Conservation (phyloP, 371 early-diverging fungal genomes). For the Mortierella sp. region DNA sequence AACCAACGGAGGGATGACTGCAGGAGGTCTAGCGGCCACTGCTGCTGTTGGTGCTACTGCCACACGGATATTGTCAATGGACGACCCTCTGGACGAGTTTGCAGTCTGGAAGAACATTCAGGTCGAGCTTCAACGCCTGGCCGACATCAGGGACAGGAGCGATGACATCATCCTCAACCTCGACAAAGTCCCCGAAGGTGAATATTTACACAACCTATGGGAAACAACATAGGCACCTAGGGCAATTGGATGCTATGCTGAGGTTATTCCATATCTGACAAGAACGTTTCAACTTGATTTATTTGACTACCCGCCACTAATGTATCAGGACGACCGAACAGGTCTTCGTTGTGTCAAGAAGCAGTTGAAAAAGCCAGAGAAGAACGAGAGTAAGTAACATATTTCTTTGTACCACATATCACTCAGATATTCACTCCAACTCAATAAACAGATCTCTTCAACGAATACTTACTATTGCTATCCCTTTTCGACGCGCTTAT, state of each 20-base stretch:
- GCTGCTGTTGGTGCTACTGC: slow-evolving; percentile 2
- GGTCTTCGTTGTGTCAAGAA: slow-evolving; percentile 35
- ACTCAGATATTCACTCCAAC: background rate
- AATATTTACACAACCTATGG: background rate
- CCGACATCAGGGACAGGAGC: slow-evolving; percentile 63
- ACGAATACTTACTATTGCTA: background rate
- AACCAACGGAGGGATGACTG: background rate
- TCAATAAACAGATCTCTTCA: background rate
- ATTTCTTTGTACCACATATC: background rate
- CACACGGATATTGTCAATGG: slow-evolving; percentile 40
- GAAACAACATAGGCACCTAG: background rate
- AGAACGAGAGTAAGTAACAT: slow-evolving; percentile 39
- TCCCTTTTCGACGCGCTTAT: background rate
- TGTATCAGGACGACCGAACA: slow-evolving; percentile 24
- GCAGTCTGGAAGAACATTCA: slow-evolving; percentile 70
- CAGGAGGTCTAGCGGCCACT: background rate
- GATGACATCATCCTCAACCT: slow-evolving; percentile 59
- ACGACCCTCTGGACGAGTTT: slow-evolving; percentile 68
- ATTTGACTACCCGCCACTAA: slow-evolving; percentile 6
- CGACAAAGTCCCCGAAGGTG: slow-evolving; percentile 67
- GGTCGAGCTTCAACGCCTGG: slow-evolving; percentile 63
- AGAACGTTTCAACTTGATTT: background rate
- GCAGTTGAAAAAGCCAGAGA: slow-evolving; percentile 43
- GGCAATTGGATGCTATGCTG: too few species aligned
- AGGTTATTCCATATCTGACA: background rate